A percentile compares a stretch with the other conserved stretches of the same genome.
These are phyloP conservation scores for Brassica nigra DNA, from an alignment of 345 rosid species.

Conservation along the genomic window DNA sequence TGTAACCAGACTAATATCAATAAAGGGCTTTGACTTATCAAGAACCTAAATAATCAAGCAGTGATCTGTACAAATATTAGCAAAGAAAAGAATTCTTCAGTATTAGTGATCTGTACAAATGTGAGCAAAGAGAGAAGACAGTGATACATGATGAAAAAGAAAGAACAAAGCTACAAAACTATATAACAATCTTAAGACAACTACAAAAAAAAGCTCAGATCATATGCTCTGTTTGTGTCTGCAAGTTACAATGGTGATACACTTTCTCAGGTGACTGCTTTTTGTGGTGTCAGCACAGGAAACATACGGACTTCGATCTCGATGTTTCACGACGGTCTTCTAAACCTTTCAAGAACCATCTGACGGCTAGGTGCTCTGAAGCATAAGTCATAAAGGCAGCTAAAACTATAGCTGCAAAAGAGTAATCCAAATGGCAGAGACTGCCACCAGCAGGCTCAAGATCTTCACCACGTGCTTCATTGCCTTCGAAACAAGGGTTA, in stretches of 20 bases:
- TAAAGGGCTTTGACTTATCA: conserved; percentile 9
- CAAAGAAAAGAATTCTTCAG: no score
- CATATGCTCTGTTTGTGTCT: conserved; percentile 8
- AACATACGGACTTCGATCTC: conserved; percentile 52
- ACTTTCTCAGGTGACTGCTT: neutral
- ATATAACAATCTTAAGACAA: conserved; percentile 1
- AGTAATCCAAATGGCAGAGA: conserved; percentile 54
- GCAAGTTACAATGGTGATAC: conserved; percentile 26
- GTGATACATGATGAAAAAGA: conserved; percentile 7
- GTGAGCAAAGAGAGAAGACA: neutral
- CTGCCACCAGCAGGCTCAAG: conserved; percentile 45
- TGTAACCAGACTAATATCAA: conserved; percentile 27
- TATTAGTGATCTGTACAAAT: conserved; percentile 18
- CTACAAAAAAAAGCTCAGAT: neutral
- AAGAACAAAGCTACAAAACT: neutral
- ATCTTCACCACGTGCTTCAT: conserved; percentile 65
- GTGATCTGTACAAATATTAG: neutral
- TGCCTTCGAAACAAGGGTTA: neutral
- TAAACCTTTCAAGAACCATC: conserved; percentile 70
- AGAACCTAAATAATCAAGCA: conserved; percentile 54
- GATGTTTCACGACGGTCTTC: conserved; percentile 61
- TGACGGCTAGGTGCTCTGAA: conserved; percentile 75
- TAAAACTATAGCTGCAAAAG: conserved; percentile 65
- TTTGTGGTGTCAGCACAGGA: conserved; percentile 46
- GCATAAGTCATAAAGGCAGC: conserved; percentile 91